Conservation (phyloP, 495 filamentous ascomycete genomes). For the Trichocladium uniseriatum region DNA sequence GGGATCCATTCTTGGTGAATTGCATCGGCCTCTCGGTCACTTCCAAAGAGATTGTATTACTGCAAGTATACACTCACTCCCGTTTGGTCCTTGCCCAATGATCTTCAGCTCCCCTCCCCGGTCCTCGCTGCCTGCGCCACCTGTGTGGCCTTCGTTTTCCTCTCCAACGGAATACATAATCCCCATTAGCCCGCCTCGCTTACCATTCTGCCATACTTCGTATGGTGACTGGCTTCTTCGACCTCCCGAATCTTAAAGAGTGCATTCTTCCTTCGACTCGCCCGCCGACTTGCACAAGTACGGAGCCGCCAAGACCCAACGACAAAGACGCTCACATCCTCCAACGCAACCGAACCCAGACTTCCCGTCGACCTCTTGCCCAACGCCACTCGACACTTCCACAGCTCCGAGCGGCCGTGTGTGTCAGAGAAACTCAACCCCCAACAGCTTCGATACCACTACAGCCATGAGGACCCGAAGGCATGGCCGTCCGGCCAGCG, state of each 20-base stretch:
- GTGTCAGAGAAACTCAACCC: neutral
- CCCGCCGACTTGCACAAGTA: no score
- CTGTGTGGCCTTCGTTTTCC: neutral
- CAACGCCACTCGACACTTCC: neutral
- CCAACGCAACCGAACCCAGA: no score
- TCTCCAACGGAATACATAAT: neutral
- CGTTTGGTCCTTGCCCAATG: neutral
- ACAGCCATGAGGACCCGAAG: slow-evolving; percentile 13
- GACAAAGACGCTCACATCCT: no score
- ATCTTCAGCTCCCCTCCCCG: slow-evolving; percentile 3
- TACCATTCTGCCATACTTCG: neutral
- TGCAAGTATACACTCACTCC: slow-evolving; percentile 7
- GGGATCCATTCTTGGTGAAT: slow-evolving; percentile 7
- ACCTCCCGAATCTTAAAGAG: neutral
- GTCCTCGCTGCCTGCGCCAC: neutral
- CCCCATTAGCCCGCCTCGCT: neutral
- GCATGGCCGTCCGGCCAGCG: slow-evolving; percentile 7
- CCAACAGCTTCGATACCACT: neutral
- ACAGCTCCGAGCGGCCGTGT: neutral
- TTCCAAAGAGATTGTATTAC: neutral
- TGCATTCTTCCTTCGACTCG: no score
- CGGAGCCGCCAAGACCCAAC: no score
- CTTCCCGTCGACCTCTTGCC: no score
- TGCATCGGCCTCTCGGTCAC: slow-evolving; percentile 4
- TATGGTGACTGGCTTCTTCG: neutral